Conservation (phyloP, 1,284 basidiomycete genomes). For the Leucoagaricus sp. region DNA sequence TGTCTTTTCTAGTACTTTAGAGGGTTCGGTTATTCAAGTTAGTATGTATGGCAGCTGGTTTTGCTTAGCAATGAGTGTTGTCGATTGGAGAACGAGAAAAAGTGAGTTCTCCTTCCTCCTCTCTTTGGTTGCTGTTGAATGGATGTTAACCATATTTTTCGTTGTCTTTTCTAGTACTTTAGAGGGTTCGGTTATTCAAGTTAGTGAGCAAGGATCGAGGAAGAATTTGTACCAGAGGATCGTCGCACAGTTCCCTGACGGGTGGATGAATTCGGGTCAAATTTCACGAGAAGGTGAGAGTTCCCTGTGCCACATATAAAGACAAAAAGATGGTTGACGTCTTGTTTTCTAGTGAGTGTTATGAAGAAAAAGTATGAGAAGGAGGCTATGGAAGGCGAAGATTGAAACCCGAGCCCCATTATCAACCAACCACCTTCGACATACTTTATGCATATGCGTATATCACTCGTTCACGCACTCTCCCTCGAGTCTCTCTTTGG, state of each 20-base stretch:
- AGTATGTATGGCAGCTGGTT: constrained; percentile 80
- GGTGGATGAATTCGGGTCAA: constrained; percentile 69
- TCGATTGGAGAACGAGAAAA: constrained; percentile 82
- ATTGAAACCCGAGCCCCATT: too few species aligned
- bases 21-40: too few species aligned
- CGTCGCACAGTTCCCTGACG: constrained; percentile 72
- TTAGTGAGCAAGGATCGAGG: constrained; percentile 77
- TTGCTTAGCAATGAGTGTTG: constrained; percentile 79
- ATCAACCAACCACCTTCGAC: too few species aligned
- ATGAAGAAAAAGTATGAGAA: constrained; percentile 78
- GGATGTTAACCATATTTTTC: constrained; percentile 3
- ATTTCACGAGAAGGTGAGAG: constrained; percentile 54
- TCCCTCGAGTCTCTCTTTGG: too few species aligned
- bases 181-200: constrained; percentile 65
- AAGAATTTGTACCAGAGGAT: constrained; percentile 84
- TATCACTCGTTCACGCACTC: too few species aligned
- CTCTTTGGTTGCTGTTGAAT: constrained; percentile 9
- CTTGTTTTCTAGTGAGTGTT: constrained; percentile 58
- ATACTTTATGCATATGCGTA: too few species aligned
- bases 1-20: too few species aligned
- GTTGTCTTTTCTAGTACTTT: constrained; percentile 45
- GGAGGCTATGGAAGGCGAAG: constrained; percentile 52
- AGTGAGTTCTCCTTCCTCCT: constrained; percentile 49
- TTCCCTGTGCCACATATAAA: not conserved
- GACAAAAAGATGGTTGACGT: not conserved